Base-by-base conservation (phyloP, 2,329 filamentous ascomycete genomes). In the Aureobasidium sp. region DNA sequence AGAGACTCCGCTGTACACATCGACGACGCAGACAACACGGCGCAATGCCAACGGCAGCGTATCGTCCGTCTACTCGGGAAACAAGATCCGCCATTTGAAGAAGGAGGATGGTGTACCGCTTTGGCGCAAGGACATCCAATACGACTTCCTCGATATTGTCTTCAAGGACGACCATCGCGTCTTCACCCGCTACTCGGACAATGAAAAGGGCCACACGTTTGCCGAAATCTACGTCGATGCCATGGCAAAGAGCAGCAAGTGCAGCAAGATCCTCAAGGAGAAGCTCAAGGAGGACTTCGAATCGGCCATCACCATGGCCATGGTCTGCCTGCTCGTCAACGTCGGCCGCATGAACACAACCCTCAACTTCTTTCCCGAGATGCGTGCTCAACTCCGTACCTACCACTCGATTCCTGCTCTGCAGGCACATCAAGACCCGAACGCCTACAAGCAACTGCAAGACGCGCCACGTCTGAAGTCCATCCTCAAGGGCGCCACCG, bases 301-400 rank as follows among this genome's bases (percentile, higher is more conserved):
- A 65, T 92, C 92, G 23, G 94, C 93, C 37, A 91, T 96, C 73
- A 93, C 90, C 70, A 99, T 99, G 94, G 94, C 94, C 57, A 99
- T 99, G 94, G 93, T 99, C 62, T 99, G 94, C 74, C 78, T 99
- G 65, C 78, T 99, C 68, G 94, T 99, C 72, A 99, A 99, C 70
- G 89, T 99, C 65, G 94, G 94, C 61, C 83, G 94, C 64, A 99
- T 99, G 94, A 99, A 99, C 74, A 99, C 94, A 1, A 99, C 94
- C 0, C 79, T 99, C 50, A 99, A 99, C 71, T 97, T 99, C 79
- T 99, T 99, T 72, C 94, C 94, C 23, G 94, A 99, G 74, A 99
- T 99, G 94, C 89, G 94, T 75, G 94, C 94, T 31, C 94, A 99
- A 71, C 81, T 99, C 33, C 87, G 94, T 72, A 99, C 94, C 37